Conservation (phyloP, 768 basidiomycete species). For the Hygrophorus russula region DNA sequence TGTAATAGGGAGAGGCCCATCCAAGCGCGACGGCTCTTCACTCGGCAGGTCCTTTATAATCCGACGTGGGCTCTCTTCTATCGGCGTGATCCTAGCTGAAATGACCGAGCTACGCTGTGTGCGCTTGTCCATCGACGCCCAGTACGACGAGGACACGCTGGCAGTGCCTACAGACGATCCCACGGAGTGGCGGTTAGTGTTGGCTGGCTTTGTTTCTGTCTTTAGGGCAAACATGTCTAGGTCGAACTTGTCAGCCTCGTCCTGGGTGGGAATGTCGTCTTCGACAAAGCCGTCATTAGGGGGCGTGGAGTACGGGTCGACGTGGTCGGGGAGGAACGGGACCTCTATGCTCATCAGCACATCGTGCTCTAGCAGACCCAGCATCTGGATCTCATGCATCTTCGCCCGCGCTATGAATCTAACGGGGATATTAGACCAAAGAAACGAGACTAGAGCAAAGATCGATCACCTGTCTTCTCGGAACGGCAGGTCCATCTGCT, state of each 20-base stretch:
- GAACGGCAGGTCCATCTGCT: conserved; percentile 77
- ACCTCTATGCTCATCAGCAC: conserved; percentile 84
- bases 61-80: conserved; percentile 59
- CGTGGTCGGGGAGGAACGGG: conserved; percentile 52
- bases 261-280: conserved; percentile 28
- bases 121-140: conserved; percentile 30
- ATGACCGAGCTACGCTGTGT: conserved; percentile 38
- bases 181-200: conserved; percentile 25
- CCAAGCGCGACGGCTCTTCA: conserved; percentile 22
- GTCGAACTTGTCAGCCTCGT: conserved; percentile 67
- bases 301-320: conserved; percentile 19
- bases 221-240: conserved; percentile 52
- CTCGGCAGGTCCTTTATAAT: conserved; percentile 40
- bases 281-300: conserved; percentile 22
- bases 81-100: conserved; percentile 38
- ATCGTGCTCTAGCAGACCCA: conserved; percentile 85
- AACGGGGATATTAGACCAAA: too few species aligned
- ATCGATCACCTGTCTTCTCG: conserved; percentile 62
- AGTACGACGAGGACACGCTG: conserved; percentile 22
- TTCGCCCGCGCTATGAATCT: conserved; percentile 92
- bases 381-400: conserved; percentile 95
- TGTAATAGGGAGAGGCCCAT: conserved; percentile 12
- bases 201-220: conserved; percentile 21
- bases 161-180: conserved; percentile 29
- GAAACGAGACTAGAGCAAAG: too few species aligned